Evolutionary conservation across 176 grass and related monocot genomes (phyloP).

Genomic region (Melocanna baccifera): DNA sequence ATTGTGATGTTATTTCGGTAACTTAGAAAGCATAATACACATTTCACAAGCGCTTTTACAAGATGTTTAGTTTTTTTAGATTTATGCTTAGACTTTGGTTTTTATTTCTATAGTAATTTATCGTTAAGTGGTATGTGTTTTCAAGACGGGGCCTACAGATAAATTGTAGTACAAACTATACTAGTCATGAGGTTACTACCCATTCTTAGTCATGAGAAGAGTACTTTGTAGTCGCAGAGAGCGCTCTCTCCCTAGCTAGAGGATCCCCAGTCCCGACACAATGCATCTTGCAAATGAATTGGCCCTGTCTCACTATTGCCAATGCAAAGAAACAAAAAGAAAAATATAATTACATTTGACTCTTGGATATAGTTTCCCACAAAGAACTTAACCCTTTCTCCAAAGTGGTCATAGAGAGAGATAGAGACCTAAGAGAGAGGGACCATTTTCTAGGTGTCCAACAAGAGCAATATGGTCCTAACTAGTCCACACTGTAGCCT

Average conservation of each 20-base stretch:
- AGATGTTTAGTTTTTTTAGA: too few relatives aligned
- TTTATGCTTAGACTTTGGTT: too few relatives aligned
- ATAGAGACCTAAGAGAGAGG: slow-evolving; percentile 10
- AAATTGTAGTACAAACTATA: too few relatives aligned
- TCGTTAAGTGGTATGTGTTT: too few relatives aligned
- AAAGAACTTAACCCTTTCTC: slow-evolving; percentile 30
- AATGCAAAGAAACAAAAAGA: slow-evolving; percentile 26
- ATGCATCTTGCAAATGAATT: slow-evolving; percentile 6
- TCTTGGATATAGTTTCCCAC: slow-evolving; percentile 23
- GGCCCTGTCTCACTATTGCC: slow-evolving; percentile 9
- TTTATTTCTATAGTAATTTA: too few relatives aligned
- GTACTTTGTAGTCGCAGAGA: background rate
- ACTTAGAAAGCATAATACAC: background rate
- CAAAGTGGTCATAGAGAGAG: slow-evolving; percentile 31
- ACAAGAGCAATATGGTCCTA: slow-evolving; percentile 46
- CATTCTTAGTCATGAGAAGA: background rate
- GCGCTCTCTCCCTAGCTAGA: background rate
- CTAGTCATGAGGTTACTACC: too few relatives aligned
- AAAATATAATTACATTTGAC: slow-evolving; percentile 2
- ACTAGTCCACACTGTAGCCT: slow-evolving; percentile 18
- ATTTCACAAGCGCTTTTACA: slow-evolving; percentile 2
- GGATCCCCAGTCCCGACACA: background rate
- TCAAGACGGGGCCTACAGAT: too few relatives aligned
- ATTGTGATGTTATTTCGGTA: background rate
- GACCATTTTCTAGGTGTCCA: slow-evolving; percentile 34